Conservation (phyloP, 1,284 basidiomycete genomes). For the Sporisorium sorghi region DNA sequence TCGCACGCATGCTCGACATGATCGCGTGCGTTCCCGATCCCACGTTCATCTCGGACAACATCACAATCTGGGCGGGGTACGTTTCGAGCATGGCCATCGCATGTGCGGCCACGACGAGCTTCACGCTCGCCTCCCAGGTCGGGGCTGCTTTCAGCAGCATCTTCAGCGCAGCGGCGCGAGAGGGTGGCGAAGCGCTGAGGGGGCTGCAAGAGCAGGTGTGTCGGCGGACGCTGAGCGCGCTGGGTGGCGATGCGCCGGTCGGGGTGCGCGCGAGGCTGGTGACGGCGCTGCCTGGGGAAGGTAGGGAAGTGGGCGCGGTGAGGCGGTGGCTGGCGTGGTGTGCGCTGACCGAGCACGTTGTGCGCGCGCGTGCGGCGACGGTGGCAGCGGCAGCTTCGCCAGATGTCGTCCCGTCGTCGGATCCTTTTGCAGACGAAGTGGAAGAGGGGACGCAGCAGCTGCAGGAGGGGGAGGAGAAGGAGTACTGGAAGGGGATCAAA, state of each 20-base stretch:
- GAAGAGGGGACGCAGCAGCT: neutral
- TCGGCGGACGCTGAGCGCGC: constrained; percentile 15
- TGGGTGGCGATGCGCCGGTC: constrained; percentile 11
- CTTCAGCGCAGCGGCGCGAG: constrained; percentile 13
- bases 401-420: constrained; percentile 13
- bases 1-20: constrained; percentile 20
- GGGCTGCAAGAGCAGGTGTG: constrained; percentile 22
- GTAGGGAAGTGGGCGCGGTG: constrained; percentile 7
- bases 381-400: neutral
- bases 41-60: neutral
- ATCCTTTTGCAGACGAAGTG: constrained; percentile 8
- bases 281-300: constrained; percentile 16
- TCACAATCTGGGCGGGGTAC: constrained; percentile 26
- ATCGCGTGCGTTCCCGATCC: neutral
- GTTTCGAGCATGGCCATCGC: constrained; percentile 29
- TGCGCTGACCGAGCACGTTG: constrained; percentile 30
- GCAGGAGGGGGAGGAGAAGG: neutral
- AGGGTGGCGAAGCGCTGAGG: neutral
- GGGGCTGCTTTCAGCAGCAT: constrained; percentile 7
- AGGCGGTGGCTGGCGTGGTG: constrained; percentile 33
- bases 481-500: constrained; percentile 2
- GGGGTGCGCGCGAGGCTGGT: constrained; percentile 27
- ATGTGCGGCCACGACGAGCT: constrained; percentile 23
- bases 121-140: constrained; percentile 4
- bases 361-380: too few relatives aligned